Conservation (phyloP, 1,284 basidiomycete species). For the Xanthoconium separans region DNA sequence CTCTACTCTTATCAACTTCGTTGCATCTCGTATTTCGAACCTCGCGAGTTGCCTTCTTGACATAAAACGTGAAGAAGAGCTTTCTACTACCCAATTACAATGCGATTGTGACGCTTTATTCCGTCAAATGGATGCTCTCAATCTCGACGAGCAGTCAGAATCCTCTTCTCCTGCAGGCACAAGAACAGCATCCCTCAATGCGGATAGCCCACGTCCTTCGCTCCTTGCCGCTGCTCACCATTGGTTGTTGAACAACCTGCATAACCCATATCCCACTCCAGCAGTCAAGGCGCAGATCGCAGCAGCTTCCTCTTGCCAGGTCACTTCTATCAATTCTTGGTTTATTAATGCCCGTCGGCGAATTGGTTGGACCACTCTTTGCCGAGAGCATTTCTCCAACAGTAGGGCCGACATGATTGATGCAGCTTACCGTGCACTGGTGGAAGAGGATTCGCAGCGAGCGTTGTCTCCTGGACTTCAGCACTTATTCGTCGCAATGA, state of each 20-base stretch:
- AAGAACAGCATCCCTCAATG: too few species aligned
- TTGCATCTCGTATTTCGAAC: constrained; percentile 11
- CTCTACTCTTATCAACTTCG: not conserved
- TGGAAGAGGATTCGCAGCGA: constrained; percentile 29
- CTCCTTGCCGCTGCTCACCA: too few species aligned
- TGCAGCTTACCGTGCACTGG: constrained; percentile 41
- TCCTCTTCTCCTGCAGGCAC: too few species aligned
- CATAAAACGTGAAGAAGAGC: constrained; percentile 1
- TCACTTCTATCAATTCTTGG: constrained; percentile 43
- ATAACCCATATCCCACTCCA: constrained; percentile 51
- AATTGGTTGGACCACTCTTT: constrained; percentile 52
- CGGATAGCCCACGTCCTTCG: too few species aligned
- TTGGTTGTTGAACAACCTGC: constrained; percentile 45
- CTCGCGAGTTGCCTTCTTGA: constrained; percentile 10
- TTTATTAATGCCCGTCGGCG: constrained; percentile 47
- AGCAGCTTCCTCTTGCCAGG: not conserved
- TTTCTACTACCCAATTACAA: not conserved
- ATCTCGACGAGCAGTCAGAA: not conserved
- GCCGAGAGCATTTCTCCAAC: constrained; percentile 38
- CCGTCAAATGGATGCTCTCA: constrained; percentile 2
- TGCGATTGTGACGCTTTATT: constrained; percentile 13
- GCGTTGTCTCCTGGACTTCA: constrained; percentile 27
- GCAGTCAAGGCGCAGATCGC: constrained; percentile 20
- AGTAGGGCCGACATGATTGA: constrained; percentile 39
- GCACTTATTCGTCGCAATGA: constrained; percentile 37